phyloP scores from a whole-genome alignment of 2,329 filamentous ascomycete genomes.

The Aspergillus pseudotamarii region DNA sequence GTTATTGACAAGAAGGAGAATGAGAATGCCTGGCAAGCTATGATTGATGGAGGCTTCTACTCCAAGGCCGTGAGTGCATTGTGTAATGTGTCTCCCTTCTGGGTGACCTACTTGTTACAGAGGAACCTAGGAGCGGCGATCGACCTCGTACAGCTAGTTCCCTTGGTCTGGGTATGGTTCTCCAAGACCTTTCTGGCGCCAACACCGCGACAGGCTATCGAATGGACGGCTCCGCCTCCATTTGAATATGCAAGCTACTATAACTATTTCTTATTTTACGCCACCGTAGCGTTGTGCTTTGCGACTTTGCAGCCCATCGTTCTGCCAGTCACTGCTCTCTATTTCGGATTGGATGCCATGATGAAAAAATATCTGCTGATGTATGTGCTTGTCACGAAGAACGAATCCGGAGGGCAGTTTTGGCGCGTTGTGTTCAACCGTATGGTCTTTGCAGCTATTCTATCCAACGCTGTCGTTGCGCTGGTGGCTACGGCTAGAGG shows the following conservation, averaged over 20 bases:
- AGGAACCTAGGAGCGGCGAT: constrained; percentile 91
- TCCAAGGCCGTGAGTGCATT: constrained; percentile 70
- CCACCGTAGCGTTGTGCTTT: constrained; percentile 85
- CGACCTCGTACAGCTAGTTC: constrained; percentile 87
- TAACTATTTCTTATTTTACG: constrained; percentile 96
- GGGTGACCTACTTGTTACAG: constrained; percentile 91
- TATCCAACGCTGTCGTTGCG: constrained; percentile 78
- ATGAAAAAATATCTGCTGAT: constrained; percentile 94
- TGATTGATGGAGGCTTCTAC: constrained; percentile 66
- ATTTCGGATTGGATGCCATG: constrained; percentile 83
- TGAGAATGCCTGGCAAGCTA: constrained; percentile 68
- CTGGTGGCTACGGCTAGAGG: constrained; percentile 74
- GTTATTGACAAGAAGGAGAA: constrained; percentile 64
- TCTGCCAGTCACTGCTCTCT: constrained; percentile 81
- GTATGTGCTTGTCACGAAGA: constrained; percentile 96
- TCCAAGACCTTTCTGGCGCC: constrained; percentile 81
- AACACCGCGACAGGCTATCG: constrained; percentile 87
- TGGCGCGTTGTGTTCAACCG: constrained; percentile 94
- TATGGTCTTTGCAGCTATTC: constrained; percentile 77
- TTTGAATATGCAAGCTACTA: constrained; percentile 98
- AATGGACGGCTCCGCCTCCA: constrained; percentile 85
- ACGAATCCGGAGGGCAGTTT: constrained; percentile 88
- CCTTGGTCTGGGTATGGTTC: constrained; percentile 81
- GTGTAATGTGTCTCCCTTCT: constrained; percentile 83
- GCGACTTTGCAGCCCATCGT: constrained; percentile 84